A percentile compares a stretch with the other conserved stretches of the same genome.
These are phyloP conservation scores for Westerdykella ornata DNA, from an alignment of 2,329 filamentous ascomycete genomes.

Conservation along the genomic window DNA sequence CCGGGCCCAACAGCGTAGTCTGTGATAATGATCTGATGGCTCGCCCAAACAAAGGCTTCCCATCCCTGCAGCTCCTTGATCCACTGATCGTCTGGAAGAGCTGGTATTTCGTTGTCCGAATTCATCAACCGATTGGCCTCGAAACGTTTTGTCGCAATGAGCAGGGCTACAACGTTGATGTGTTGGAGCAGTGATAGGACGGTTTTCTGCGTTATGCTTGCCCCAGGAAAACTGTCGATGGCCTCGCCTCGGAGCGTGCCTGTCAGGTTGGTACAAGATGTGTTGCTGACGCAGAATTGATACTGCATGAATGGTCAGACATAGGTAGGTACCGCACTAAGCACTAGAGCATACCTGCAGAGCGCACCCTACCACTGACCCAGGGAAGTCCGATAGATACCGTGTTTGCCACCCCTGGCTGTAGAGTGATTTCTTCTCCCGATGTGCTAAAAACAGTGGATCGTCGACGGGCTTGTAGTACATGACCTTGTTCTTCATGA, in stretches of 20 bases:
- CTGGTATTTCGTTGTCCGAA: background rate
- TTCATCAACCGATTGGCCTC: background rate
- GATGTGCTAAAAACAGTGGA: slow-evolving; percentile 6
- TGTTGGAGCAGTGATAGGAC: slow-evolving; percentile 2
- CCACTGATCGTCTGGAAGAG: slow-evolving; percentile 16
- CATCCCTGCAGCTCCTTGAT: slow-evolving; percentile 14
- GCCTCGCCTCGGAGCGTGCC: slow-evolving; percentile 4
- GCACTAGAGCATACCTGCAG: slow-evolving; percentile 1
- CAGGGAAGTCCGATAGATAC: slow-evolving; percentile 2
- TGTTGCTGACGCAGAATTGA: slow-evolving; percentile 8
- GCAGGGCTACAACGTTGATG: background rate
- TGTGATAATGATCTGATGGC: slow-evolving; percentile 9
- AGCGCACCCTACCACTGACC: slow-evolving; percentile 5
- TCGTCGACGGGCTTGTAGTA: slow-evolving; percentile 5
- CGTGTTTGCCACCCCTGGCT: slow-evolving; percentile 1
- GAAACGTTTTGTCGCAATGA: background rate
- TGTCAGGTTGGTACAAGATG: slow-evolving; percentile 8
- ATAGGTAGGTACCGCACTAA: background rate
- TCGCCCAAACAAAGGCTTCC: slow-evolving; percentile 13
- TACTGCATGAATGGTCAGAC: slow-evolving; percentile 4
- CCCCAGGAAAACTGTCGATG: slow-evolving; percentile 9
- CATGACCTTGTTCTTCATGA: slow-evolving; percentile 3
- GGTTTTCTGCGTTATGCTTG: slow-evolving; percentile 10
- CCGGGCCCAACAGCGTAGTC: slow-evolving; percentile 12
- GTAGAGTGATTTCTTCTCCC: background rate